phyloP scores from a whole-genome alignment of 2,329 filamentous ascomycete species.

The Sporothrix protearum region DNA sequence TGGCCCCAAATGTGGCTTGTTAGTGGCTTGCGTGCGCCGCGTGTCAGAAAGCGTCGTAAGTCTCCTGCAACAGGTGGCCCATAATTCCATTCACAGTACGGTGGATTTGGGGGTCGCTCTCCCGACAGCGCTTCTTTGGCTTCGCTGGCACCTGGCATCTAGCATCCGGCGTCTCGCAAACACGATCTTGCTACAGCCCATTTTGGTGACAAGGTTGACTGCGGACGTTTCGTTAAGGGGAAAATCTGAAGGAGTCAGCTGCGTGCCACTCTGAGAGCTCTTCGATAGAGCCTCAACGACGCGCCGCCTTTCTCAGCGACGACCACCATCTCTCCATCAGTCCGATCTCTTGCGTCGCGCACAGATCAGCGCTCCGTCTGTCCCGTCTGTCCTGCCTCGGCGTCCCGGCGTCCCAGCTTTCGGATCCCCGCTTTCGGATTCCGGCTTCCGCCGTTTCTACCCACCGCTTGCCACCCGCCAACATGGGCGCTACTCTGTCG shows the following conservation, averaged over 20 bases:
- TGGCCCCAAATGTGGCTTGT: slow-evolving; percentile 5
- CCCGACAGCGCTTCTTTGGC: not conserved
- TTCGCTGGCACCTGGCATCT: not conserved
- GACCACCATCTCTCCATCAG: not conserved
- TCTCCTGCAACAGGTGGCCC: not conserved
- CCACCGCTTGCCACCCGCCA: too few relatives aligned
- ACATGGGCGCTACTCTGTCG: slow-evolving; percentile 39
- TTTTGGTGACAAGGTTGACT: not conserved
- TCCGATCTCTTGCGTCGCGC: not conserved
- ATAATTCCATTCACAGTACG: slow-evolving; percentile 7
- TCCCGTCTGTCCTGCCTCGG: not conserved
- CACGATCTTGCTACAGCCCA: not conserved
- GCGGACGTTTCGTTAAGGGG: not conserved
- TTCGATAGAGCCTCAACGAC: not conserved
- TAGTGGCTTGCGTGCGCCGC: not conserved
- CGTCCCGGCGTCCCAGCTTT: not conserved
- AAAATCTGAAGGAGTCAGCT: too few relatives aligned
- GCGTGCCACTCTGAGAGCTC: too few relatives aligned
- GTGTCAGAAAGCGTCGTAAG: not conserved
- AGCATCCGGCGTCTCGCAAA: not conserved
- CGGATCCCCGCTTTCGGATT: not conserved
- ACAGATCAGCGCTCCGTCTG: not conserved
- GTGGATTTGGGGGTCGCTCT: not conserved
- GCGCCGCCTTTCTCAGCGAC: not conserved
- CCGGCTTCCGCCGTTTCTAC: not conserved